Evolutionary conservation across 2,329 filamentous ascomycete species (phyloP).

Genomic region (Colletotrichum godetiae): DNA sequence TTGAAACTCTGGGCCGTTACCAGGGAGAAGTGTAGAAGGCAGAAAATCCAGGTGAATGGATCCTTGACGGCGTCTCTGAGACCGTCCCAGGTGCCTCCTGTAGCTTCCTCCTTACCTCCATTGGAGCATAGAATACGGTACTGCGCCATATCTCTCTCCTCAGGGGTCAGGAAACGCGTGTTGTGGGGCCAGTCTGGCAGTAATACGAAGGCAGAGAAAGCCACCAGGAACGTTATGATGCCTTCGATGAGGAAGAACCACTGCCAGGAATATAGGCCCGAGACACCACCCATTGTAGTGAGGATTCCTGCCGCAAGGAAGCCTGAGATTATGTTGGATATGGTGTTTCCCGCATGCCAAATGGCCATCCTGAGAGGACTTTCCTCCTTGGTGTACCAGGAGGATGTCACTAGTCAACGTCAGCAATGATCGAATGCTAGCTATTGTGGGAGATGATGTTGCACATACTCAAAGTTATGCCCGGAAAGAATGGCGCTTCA

Average conservation of each 20-base stretch:
- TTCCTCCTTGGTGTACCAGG: conserved; percentile 58
- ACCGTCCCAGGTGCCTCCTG: conserved; percentile 50
- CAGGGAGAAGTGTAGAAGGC: conserved; percentile 54
- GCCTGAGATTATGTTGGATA: conserved; percentile 57
- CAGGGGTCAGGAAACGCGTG: conserved; percentile 50
- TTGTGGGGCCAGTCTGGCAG: conserved; percentile 53
- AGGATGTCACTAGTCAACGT: conserved; percentile 46
- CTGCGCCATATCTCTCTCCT: conserved; percentile 53
- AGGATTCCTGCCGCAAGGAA: conserved; percentile 57
- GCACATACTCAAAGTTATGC: conserved; percentile 53
- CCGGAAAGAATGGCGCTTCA: conserved; percentile 56
- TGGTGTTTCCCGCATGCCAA: conserved; percentile 56
- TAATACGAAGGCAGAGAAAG: conserved; percentile 46
- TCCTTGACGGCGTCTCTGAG: conserved; percentile 46
- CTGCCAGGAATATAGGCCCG: conserved; percentile 53
- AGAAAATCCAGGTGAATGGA: conserved; percentile 53
- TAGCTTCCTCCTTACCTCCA: conserved; percentile 47
- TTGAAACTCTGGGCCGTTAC: conserved; percentile 54
- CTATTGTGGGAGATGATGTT: background rate
- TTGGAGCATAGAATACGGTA: conserved; percentile 48
- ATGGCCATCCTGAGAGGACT: conserved; percentile 54
- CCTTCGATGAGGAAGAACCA: conserved; percentile 60
- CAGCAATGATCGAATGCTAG: background rate
- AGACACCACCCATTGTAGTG: conserved; percentile 53
- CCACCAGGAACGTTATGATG: conserved; percentile 47